Conservation (phyloP, 352 stramenopile genomes). For the Salisapilia sapeloensis region DNA sequence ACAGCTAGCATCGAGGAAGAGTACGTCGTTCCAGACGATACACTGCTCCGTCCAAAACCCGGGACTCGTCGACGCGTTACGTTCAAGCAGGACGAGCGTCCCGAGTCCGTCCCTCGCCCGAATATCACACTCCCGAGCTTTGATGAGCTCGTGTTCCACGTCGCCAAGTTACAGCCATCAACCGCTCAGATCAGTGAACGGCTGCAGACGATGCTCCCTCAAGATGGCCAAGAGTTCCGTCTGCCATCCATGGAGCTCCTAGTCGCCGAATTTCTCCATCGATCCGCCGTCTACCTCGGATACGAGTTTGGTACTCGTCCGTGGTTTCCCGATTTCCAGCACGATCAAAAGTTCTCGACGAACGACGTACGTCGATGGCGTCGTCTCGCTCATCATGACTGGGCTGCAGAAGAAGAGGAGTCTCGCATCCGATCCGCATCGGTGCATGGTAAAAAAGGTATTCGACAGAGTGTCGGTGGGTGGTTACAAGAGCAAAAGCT, state of each 20-base stretch:
- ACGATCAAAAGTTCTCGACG: constrained; percentile 46
- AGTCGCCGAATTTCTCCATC: constrained; percentile 67
- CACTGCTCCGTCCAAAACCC: no score
- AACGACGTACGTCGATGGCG: constrained; percentile 70
- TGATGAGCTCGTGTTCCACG: constrained; percentile 40
- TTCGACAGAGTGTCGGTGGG: no score
- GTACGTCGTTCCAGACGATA: no score
- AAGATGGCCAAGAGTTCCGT: constrained; percentile 4
- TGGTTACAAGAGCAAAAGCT: no score
- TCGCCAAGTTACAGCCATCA: constrained; percentile 24
- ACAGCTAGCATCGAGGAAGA: no score
- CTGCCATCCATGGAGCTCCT: constrained; percentile 59
- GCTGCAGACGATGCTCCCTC: background rate
- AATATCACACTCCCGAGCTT: constrained; percentile 15
- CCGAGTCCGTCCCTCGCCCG: constrained; percentile 15
- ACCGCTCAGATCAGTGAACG: constrained; percentile 2
- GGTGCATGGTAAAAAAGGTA: no score
- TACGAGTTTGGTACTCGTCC: constrained; percentile 23
- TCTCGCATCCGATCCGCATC: constrained; percentile 6
- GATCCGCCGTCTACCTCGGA: constrained; percentile 45
- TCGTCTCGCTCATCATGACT: constrained; percentile 52
- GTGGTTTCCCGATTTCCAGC: constrained; percentile 43
- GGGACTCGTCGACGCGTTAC: constrained; percentile 31
- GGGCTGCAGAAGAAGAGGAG: constrained; percentile 26
- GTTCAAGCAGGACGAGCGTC: constrained; percentile 23